Evolutionary conservation across 1,284 basidiomycete genomes (phyloP), one percentile per base, ranked within the genome.

Genomic region (Puccinia horiana): DNA sequence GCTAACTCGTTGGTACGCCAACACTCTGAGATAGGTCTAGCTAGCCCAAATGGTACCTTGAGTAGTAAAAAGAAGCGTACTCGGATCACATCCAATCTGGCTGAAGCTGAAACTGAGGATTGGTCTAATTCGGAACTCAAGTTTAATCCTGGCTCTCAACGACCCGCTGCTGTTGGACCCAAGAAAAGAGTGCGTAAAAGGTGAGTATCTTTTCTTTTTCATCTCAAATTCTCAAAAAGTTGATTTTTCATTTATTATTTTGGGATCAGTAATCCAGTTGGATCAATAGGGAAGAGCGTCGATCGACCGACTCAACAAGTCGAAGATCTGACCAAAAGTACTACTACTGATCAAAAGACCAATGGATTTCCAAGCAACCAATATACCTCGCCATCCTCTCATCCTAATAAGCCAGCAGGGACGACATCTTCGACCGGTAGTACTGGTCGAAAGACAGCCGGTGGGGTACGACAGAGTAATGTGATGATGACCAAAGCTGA

Each of bases 121-220:
- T 49, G 32, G 16, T 61, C 74, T 26, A 16, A 56, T 18, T 20
- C 47, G 18, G 5, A 5, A 72, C 3, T 29, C 23, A 14, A 44
- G 42, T n/a, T 37, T 1, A 77, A 23, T 26, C 44, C 76, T 32
- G 44, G 5, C 61, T 32, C 44, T 78, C 76, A 69, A 32, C 76
- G 40, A 42, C 23, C 72, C 23, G 29, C 47, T 5, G 32, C 54
- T 29, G 35, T 47, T 42, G 74, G 74, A 0, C 40, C 54, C 40
- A 76, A 76, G 54, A 76, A 76, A 47, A 58, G 74, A 26, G 40
- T 37, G 11, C 74, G 74, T 12, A 76, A 76, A 44, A 76, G 74
- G 74, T 76, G 32, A 26, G 47, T 8, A 11, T n/a, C 5, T 49
- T 47, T 29, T 32, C 11, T 26, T 44, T 1, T 70, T 29, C 40